Evolutionary conservation across 306 rosid species (phyloP), one percentile per base, ranked within the genome.

Genomic region (Cicer chorassanicum): DNA sequence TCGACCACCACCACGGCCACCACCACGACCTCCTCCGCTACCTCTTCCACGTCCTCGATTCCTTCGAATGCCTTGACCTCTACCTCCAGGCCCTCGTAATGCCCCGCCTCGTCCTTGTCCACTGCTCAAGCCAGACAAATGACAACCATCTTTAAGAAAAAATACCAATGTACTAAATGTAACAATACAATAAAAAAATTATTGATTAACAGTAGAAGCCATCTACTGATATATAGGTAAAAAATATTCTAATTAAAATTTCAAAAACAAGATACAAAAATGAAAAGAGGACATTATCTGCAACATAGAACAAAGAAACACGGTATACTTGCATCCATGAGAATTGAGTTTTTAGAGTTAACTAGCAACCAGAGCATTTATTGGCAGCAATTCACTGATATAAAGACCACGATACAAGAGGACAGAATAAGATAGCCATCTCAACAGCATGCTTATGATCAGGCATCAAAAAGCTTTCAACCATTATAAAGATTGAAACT

Each of bases 11-110:
- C 88, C 87, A 11, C 80, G 73, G 46, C 85, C 87, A 18, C 86
- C 70, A 11, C 68, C 81, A 18, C 74, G 74, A 14, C 87, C 87
- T 73, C 84, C 77, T 40, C 87, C 85, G 49, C 74, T 72, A 38
- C 82, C 87, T 29, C 86, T 78, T 41, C 99, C 96, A 49, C 92
- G 90, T 43, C 93, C 93, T 16, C 89, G 83, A 41, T 84, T 83
- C 54, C 84, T 62, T 59, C 19, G 61, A 45, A 53, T 36, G 61
- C 80, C 82, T 72, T 78, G 87, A 48, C 84, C 82, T 80, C 82
- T 72, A 15, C 92, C 82, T 19, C 96, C 92, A 8, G 73, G 81
- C 76, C 90, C 85, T 73, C 86, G 85, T 0, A 80, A 70, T 14
- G 84, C 79, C 78, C 88, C 88, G 60, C 89, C 89, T 84, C 91